These are phyloP conservation scores for Pythium aquatile DNA, from an alignment of 352 stramenopile species.

Conservation along the genomic window DNA sequence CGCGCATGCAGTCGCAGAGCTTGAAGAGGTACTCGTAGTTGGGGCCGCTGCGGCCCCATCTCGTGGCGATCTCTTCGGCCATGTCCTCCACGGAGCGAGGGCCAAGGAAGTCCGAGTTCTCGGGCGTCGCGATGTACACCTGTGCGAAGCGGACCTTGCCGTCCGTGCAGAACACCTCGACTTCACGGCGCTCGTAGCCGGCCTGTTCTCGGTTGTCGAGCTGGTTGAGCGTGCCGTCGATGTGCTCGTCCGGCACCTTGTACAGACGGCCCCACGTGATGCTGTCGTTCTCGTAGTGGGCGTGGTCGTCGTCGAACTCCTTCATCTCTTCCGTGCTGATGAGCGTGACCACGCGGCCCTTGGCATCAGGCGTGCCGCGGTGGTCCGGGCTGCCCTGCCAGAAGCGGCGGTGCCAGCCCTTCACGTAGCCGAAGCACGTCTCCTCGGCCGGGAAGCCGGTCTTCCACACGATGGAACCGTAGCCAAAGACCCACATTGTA, in stretches of 20 bases:
- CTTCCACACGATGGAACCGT: conserved; percentile 83
- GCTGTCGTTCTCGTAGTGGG: conserved; percentile 54
- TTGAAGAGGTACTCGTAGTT: conserved; percentile 87
- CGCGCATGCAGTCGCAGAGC: conserved; percentile 78
- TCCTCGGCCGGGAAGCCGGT: conserved; percentile 66
- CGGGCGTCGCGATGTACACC: conserved; percentile 83
- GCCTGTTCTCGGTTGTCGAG: conserved; percentile 85
- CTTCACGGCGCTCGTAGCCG: conserved; percentile 75
- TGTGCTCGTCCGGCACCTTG: conserved; percentile 76
- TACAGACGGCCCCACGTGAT: conserved; percentile 88
- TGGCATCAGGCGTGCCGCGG: conserved; percentile 68
- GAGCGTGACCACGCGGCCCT: conserved; percentile 85
- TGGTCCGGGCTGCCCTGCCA: conserved; percentile 89
- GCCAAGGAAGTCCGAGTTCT: conserved; percentile 85
- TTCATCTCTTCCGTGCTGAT: conserved; percentile 77
- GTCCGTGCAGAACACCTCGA: conserved; percentile 79
- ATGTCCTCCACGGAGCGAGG: conserved; percentile 69
- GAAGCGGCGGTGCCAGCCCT: conserved; percentile 86
- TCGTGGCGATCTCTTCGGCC: conserved; percentile 75
- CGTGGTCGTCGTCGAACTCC: conserved; percentile 69
- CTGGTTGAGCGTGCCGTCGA: conserved; percentile 70
- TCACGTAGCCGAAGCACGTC: conserved; percentile 71
- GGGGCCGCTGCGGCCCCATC: conserved; percentile 63
- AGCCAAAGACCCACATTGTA: conserved; percentile 84
- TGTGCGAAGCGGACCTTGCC: conserved; percentile 61